These are phyloP conservation scores for Rhizophora mangle DNA, from an alignment of 345 rosid species.

Conservation along the genomic window DNA sequence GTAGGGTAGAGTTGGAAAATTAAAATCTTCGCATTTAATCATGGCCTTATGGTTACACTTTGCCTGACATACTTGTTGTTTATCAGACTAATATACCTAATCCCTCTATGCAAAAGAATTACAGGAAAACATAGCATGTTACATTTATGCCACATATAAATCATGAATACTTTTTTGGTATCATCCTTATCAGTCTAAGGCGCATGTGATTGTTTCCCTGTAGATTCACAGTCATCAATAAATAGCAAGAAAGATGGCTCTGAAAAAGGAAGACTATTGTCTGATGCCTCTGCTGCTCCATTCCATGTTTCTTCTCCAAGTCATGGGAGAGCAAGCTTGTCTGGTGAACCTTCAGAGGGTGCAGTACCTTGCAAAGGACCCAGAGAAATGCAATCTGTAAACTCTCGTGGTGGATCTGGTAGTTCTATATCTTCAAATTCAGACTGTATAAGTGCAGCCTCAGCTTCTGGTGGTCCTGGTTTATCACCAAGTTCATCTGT, in stretches of 20 bases:
- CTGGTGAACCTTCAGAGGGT: conserved; percentile 40
- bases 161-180: neutral
- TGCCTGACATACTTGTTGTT: too few relatives aligned
- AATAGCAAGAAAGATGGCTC: conserved; percentile 33
- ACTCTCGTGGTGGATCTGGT: conserved; percentile 47
- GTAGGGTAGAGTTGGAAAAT: neutral
- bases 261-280: conserved; percentile 38
- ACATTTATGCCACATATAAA: neutral
- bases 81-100: too few relatives aligned
- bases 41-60: too few relatives aligned
- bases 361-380: conserved; percentile 37
- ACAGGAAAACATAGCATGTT: neutral
- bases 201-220: conserved; percentile 3
- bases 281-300: conserved; percentile 29
- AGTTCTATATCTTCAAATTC: conserved; percentile 62
- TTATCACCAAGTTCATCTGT: conserved; percentile 81
- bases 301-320: conserved; percentile 34
- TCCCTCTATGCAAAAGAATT: too few relatives aligned
- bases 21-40: neutral
- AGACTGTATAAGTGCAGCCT: conserved; percentile 38
- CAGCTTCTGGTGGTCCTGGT: conserved; percentile 50
- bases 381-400: conserved; percentile 37
- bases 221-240: conserved; percentile 38
- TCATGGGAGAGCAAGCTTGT: conserved; percentile 41
- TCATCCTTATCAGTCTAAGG: neutral